A percentile compares a stretch with the other conserved stretches of the same genome.
Evolutionary conservation across 495 filamentous ascomycete species (phyloP).

Genomic region (Daldinia vernicosa): DNA sequence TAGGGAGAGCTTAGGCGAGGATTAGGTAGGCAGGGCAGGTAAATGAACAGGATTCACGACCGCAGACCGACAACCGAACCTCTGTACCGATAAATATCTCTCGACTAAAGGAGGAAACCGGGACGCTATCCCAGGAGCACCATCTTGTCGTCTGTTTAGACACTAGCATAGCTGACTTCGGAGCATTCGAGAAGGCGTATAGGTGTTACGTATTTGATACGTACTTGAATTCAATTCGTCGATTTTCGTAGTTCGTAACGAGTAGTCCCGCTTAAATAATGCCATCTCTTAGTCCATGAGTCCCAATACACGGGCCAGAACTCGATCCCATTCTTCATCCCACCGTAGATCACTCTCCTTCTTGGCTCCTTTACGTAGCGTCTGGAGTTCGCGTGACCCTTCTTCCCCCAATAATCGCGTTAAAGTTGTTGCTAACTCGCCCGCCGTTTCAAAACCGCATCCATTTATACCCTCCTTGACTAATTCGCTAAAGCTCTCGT

Average conservation of each 20-base stretch:
- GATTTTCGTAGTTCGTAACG: slow-evolving; percentile 4
- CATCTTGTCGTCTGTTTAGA: slow-evolving; percentile 1
- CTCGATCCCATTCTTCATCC: slow-evolving; percentile 93
- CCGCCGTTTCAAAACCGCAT: slow-evolving; percentile 74
- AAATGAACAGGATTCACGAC: neutral
- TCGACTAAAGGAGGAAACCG: neutral
- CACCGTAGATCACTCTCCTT: slow-evolving; percentile 81
- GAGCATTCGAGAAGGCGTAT: slow-evolving; percentile 19
- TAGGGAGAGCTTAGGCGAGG: slow-evolving; percentile 83
- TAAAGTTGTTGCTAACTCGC: slow-evolving; percentile 67
- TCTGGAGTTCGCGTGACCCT: slow-evolving; percentile 60
- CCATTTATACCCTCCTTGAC: slow-evolving; percentile 89
- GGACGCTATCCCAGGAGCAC: neutral
- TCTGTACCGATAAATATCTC: neutral
- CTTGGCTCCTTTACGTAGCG: slow-evolving; percentile 74
- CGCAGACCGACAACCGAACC: neutral
- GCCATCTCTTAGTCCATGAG: slow-evolving; percentile 49
- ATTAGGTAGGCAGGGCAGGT: slow-evolving; percentile 13
- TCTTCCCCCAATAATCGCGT: slow-evolving; percentile 66
- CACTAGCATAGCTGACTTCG: slow-evolving; percentile 16
- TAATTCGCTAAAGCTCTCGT: slow-evolving; percentile 86
- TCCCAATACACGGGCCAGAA: slow-evolving; percentile 76
- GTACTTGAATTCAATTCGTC: slow-evolving; percentile 3
- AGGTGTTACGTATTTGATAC: slow-evolving; percentile 1
- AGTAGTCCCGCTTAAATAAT: neutral